phyloP scores from a whole-genome alignment of 768 basidiomycete genomes.

The Sarcodon aspratus region DNA sequence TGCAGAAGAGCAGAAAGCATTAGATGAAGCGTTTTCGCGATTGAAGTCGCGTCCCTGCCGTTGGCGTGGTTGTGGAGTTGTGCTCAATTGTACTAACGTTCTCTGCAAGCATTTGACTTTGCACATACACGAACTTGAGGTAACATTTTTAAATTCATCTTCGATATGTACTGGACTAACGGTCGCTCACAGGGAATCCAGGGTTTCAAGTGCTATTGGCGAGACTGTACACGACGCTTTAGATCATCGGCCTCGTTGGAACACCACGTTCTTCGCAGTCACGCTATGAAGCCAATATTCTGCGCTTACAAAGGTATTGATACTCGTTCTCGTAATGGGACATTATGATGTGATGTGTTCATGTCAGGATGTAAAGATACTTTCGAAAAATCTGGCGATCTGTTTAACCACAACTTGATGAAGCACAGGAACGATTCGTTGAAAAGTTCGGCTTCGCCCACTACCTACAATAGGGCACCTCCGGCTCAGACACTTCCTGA shows the following conservation, averaged over 20 bases:
- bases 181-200: constrained; percentile 4
- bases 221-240: constrained; percentile 37
- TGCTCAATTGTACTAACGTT: constrained; percentile 40
- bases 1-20: constrained; percentile 29
- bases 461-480: too few species aligned
- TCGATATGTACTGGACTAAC: not conserved
- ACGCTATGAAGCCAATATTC: constrained; percentile 29
- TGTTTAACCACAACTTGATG: constrained; percentile 37
- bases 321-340: not conserved
- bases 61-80: constrained; percentile 46
- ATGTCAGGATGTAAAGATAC: constrained; percentile 39
- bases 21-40: constrained; percentile 36
- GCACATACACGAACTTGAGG: constrained; percentile 21
- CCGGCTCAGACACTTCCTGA: constrained; percentile 28
- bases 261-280: constrained; percentile 37
- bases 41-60: constrained; percentile 37
- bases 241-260: constrained; percentile 22
- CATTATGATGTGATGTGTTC: constrained; percentile 3
- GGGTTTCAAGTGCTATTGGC: constrained; percentile 39
- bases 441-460: constrained; percentile 24
- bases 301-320: constrained; percentile 44
- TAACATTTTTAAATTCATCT: constrained; percentile 13
- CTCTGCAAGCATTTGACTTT: constrained; percentile 37
- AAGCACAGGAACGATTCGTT: constrained; percentile 21
- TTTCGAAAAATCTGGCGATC: constrained; percentile 33